A percentile compares a stretch with the other conserved stretches of the same genome.
phyloP scores from a whole-genome alignment of 352 stramenopile genomes.

The Chloridella minuta region DNA sequence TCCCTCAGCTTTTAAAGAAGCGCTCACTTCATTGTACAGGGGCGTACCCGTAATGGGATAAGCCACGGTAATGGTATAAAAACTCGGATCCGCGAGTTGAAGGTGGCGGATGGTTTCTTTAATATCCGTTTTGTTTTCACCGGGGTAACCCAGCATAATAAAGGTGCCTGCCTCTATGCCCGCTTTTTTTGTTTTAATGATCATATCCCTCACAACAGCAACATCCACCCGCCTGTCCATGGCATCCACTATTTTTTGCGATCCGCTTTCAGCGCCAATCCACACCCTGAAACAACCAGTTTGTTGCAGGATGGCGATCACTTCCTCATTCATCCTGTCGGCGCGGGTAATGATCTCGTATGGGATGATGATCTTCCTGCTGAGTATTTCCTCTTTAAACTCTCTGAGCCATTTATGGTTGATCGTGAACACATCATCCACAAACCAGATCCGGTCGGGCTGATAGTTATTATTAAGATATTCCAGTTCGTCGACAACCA shows the following conservation, averaged over 20 bases:
- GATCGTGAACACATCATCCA: not conserved
- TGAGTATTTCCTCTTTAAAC: not conserved
- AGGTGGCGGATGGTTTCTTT: too few species aligned
- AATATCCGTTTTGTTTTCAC: too few species aligned
- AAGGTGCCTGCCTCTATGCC: too few species aligned
- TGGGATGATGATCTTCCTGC: not conserved
- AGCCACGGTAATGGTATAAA: too few species aligned
- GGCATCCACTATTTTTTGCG: not conserved
- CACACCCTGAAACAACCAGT: not conserved
- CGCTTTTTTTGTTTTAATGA: too few species aligned
- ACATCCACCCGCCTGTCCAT: not conserved
- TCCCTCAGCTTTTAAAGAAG: too few species aligned
- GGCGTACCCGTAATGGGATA: too few species aligned
- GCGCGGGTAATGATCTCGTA: not conserved
- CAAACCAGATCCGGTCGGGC: not conserved
- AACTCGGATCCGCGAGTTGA: too few species aligned
- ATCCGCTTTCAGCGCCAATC: not conserved
- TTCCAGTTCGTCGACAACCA: not conserved
- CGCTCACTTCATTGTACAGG: too few species aligned
- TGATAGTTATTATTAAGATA: not conserved
- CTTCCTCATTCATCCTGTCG: not conserved
- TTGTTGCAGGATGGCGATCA: not conserved
- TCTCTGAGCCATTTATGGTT: not conserved
- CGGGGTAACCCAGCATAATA: too few species aligned
- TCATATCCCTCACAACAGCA: too few species aligned